Conservation (phyloP, 1,284 basidiomycete species). For the Trametes pubescens region DNA sequence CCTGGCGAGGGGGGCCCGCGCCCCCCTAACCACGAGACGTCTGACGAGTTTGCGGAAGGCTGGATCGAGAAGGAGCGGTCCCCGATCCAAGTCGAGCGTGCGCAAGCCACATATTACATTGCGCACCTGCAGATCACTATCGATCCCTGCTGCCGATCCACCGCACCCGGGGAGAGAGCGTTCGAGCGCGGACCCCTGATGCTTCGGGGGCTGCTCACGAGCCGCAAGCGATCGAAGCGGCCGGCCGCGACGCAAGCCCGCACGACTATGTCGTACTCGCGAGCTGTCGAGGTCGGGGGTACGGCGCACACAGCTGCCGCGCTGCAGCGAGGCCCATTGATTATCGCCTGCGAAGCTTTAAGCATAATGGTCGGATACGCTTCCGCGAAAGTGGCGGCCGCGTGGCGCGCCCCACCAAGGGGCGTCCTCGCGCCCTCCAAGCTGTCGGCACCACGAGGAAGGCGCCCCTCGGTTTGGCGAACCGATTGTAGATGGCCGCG, state of each 20-base stretch:
- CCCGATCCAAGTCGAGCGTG: slow-evolving; percentile 14
- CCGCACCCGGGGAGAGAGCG: slow-evolving; percentile 12
- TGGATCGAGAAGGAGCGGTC: slow-evolving; percentile 19
- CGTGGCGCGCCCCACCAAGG: slow-evolving; percentile 9
- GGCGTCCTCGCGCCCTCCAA: not conserved
- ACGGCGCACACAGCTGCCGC: slow-evolving; percentile 24
- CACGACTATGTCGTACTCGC: not conserved
- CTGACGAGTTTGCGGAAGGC: slow-evolving; percentile 1
- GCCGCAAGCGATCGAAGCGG: slow-evolving; percentile 12
- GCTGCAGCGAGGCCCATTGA: slow-evolving; percentile 5
- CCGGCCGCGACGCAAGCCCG: not conserved
- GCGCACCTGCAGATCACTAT: slow-evolving; percentile 24
- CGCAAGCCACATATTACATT: slow-evolving; percentile 7
- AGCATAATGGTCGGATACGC: slow-evolving; percentile 27
- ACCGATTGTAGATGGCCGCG: slow-evolving; percentile 13
- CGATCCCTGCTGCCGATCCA: slow-evolving; percentile 23
- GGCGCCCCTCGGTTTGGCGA: slow-evolving; percentile 15
- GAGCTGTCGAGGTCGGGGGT: not conserved
- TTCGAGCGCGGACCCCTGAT: not conserved
- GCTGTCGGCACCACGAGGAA: slow-evolving; percentile 1
- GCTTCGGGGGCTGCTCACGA: not conserved
- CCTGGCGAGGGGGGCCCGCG: not conserved
- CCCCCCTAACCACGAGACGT: slow-evolving; percentile 1
- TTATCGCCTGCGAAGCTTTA: slow-evolving; percentile 33
- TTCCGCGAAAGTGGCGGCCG: slow-evolving; percentile 29